phyloP scores from a whole-genome alignment of 1,284 basidiomycete species.

The Naganishia cerealis region DNA sequence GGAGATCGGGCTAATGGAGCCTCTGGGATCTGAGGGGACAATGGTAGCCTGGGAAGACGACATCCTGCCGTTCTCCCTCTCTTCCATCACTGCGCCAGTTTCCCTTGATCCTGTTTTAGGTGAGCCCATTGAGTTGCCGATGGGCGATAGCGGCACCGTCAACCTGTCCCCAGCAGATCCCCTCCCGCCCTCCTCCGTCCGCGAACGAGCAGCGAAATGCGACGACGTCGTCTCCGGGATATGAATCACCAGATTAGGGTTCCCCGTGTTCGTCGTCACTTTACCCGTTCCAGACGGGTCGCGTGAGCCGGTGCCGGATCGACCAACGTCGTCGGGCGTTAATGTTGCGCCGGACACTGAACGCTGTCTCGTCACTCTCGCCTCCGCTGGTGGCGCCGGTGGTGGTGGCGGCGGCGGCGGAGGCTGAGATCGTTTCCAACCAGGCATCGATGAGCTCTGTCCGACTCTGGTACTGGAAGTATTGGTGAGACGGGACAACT shows the following conservation, averaged over 20 bases:
- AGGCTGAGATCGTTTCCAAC: constrained; percentile 2
- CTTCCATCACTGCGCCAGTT: not conserved
- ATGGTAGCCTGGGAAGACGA: constrained; percentile 17
- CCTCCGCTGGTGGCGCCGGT: not conserved
- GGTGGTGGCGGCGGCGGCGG: not conserved
- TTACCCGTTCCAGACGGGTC: too few relatives aligned
- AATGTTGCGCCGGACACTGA: not conserved
- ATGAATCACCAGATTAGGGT: not conserved
- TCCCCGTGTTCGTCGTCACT: not conserved
- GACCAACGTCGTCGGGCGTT: not conserved
- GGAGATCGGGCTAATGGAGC: not conserved
- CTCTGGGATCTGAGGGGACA: not conserved
- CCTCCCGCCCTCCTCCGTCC: not conserved
- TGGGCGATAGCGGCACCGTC: not conserved
- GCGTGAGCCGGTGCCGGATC: not conserved
- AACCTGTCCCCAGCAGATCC: not conserved
- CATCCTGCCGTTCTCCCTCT: not conserved
- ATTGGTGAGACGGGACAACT: not conserved
- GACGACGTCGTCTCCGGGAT: not conserved
- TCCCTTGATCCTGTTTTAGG: not conserved
- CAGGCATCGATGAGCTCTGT: constrained; percentile 18
- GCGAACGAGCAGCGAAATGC: not conserved
- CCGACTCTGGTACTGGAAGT: not conserved
- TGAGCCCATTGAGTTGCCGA: not conserved
- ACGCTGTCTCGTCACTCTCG: not conserved